phyloP scores from a whole-genome alignment of 768 basidiomycete species.

The Gelatoporia subvermispora region DNA sequence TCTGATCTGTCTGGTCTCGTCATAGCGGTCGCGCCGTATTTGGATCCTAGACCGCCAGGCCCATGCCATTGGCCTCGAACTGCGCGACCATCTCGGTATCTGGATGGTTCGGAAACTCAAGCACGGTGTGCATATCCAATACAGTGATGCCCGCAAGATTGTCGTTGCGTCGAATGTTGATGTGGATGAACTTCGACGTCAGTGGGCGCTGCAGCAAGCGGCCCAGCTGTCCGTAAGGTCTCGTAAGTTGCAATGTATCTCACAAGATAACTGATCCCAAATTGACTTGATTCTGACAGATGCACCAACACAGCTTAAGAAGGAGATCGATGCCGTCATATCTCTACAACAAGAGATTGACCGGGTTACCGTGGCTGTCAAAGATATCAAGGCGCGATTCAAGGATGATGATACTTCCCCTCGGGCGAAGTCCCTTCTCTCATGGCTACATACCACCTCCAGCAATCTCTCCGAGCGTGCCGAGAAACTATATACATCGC shows the following conservation, averaged over 20 bases:
- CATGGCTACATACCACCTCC: slow-evolving; percentile 20
- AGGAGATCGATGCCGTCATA: too few species aligned
- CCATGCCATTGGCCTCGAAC: slow-evolving; percentile 20
- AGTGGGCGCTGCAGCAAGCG: slow-evolving; percentile 31
- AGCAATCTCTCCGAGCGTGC: slow-evolving; percentile 22
- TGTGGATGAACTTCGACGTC: slow-evolving; percentile 15
- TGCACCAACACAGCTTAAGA: too few species aligned
- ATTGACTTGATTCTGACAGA: too few species aligned
- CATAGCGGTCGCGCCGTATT: too few species aligned
- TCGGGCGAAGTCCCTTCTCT: slow-evolving; percentile 28
- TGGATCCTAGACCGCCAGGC: slow-evolving; percentile 33
- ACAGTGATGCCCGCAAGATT: background rate
- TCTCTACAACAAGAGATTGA: too few species aligned
- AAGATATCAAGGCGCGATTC: slow-evolving; percentile 14
- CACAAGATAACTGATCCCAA: too few species aligned
- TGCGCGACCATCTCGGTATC: slow-evolving; percentile 24
- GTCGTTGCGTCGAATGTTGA: slow-evolving; percentile 17
- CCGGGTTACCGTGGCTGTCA: background rate
- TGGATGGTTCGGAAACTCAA: background rate
- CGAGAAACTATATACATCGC: slow-evolving; percentile 28
- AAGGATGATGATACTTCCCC: slow-evolving; percentile 32
- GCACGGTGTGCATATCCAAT: background rate
- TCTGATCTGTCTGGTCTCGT: too few species aligned
- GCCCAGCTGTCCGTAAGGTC: slow-evolving; percentile 25
- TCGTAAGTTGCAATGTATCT: slow-evolving; percentile 21